Percentiles rank a stretch among this genome's conserved stretches.
Conservation (phyloP, 495 filamentous ascomycete species). For the Lasiosphaeria hispida region DNA sequence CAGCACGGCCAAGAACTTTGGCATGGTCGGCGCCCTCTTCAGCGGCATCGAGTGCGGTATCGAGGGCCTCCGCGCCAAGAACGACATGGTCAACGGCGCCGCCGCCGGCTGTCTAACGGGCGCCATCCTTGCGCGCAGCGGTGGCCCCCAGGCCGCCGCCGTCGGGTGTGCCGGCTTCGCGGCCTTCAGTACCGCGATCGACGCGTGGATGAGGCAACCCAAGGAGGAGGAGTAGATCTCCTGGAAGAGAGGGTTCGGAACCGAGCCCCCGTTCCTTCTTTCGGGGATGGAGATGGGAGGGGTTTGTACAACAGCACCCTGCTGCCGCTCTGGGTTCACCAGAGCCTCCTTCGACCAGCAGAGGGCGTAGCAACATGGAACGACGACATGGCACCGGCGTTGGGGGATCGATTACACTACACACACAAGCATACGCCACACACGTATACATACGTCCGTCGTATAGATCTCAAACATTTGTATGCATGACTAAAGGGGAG, state of each 20-base stretch:
- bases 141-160: constrained; percentile 85
- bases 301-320: not conserved
- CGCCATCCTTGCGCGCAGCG: constrained; percentile 76
- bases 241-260: not conserved
- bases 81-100: constrained; percentile 86
- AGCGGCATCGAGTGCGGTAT: constrained; percentile 93
- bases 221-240: constrained; percentile 46
- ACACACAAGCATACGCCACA: no score
- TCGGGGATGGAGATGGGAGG: no score
- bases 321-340: no score
- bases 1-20: constrained; percentile 92
- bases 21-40: constrained; percentile 84
- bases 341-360: no score
- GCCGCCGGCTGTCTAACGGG: constrained; percentile 89
- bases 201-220: constrained; percentile 77
- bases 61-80: constrained; percentile 87
- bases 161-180: constrained; percentile 92
- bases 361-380: no score
- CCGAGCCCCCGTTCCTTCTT: no score
- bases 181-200: constrained; percentile 92
- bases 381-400: constrained; percentile 3
- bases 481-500: no score
- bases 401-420: not conserved
- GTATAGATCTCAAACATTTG: no score
- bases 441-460: no score